These are phyloP conservation scores for Eremothecium gossypii DNA, from an alignment of 1,139 yeast species.

Conservation along the genomic window DNA sequence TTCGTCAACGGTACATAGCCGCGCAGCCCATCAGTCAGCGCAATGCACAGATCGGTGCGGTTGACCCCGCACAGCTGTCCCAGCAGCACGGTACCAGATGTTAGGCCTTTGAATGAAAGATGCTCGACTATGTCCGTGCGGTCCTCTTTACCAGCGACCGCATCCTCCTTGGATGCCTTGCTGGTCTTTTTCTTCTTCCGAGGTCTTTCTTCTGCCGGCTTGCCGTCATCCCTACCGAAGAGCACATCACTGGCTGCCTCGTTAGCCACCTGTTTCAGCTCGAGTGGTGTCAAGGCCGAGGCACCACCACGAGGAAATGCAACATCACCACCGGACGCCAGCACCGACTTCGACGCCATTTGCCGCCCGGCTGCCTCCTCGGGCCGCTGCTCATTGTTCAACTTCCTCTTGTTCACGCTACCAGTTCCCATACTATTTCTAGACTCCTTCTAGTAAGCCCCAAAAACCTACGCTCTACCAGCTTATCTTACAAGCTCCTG, in stretches of 20 bases:
- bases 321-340: conserved; percentile 36
- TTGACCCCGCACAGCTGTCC: conserved; percentile 65
- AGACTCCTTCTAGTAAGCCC: no score
- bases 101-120: conserved; percentile 49
- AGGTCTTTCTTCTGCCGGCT: conserved; percentile 26
- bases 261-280: conserved; percentile 84
- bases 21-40: conserved; percentile 73
- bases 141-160: conserved; percentile 22
- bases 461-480: no score
- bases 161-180: conserved; percentile 13
- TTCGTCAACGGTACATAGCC: conserved; percentile 77
- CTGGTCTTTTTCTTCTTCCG: conserved; percentile 33
- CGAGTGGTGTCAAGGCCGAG: conserved; percentile 76
- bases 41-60: conserved; percentile 53
- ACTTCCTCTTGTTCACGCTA: conserved; percentile 29
- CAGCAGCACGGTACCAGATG: conserved; percentile 62
- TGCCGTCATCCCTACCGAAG: conserved; percentile 38
- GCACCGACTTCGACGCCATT: conserved; percentile 22
- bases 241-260: conserved; percentile 86
- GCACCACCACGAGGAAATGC: conserved; percentile 97
- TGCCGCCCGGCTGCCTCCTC: conserved; percentile 31
- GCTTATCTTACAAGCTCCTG: no score
- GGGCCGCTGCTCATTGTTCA: conserved; percentile 34
- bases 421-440: neutral
- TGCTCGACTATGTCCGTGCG: conserved; percentile 44